Conservation (phyloP, 495 filamentous ascomycete species). For the Aspergillus steynii region DNA sequence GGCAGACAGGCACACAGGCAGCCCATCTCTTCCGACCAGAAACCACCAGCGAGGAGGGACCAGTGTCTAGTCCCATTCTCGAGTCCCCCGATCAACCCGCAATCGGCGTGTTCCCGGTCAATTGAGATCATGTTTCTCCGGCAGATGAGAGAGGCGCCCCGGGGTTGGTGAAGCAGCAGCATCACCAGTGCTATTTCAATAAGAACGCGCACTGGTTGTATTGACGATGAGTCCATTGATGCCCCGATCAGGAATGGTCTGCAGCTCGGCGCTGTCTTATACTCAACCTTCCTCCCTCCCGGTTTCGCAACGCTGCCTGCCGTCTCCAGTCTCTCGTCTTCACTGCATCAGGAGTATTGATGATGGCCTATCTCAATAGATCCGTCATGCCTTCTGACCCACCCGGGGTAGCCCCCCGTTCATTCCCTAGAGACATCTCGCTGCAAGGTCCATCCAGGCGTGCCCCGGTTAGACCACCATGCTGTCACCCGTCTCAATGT, state of each 20-base stretch:
- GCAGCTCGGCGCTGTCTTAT: not conserved
- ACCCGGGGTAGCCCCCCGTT: not conserved
- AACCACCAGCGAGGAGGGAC: too few relatives aligned
- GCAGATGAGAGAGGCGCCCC: not conserved
- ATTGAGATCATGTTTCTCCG: not conserved
- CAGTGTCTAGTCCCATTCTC: too few relatives aligned
- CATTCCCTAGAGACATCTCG: not conserved
- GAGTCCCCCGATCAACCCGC: too few relatives aligned
- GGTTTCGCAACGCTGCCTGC: not conserved
- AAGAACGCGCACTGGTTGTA: not conserved
- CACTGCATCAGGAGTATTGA: not conserved
- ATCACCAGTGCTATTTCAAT: not conserved
- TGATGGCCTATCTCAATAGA: not conserved
- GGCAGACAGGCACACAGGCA: too few relatives aligned
- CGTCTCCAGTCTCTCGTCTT: not conserved
- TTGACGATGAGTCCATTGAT: constrained; percentile 13
- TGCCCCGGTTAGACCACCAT: not conserved
- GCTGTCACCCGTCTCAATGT: not conserved
- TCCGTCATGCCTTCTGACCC: not conserved
- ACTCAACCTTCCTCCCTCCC: constrained; percentile 1
- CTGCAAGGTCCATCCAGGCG: not conserved
- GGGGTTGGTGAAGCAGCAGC: not conserved
- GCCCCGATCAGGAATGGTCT: constrained; percentile 17
- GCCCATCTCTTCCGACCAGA: too few relatives aligned
- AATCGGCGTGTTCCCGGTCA: too few relatives aligned